Conservation (phyloP, 768 basidiomycete species). For the Suillus sp. region DNA sequence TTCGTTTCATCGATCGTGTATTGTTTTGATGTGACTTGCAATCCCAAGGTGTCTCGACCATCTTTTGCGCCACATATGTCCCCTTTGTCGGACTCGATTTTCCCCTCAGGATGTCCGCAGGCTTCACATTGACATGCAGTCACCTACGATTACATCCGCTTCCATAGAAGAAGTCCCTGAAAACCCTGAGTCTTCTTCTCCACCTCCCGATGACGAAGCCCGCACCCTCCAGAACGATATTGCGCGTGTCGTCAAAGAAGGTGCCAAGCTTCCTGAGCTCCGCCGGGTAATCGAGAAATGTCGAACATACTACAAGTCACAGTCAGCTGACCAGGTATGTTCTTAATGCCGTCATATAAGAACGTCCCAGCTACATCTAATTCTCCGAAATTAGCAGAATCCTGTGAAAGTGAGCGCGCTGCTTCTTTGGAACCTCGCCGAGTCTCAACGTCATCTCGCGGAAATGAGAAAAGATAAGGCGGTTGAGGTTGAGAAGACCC, state of each 20-base stretch:
- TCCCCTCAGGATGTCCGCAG: slow-evolving; percentile 46
- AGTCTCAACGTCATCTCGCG: slow-evolving; percentile 45
- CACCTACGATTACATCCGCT: slow-evolving; percentile 32
- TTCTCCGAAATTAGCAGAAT: slow-evolving; percentile 40
- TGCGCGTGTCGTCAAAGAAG: slow-evolving; percentile 54
- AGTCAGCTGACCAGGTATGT: slow-evolving; percentile 50
- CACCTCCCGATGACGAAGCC: slow-evolving; percentile 43
- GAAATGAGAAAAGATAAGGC: slow-evolving; percentile 11
- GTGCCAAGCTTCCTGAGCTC: slow-evolving; percentile 52
- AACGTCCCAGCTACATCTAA: background rate
- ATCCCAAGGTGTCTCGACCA: slow-evolving; percentile 54
- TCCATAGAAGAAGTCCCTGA: slow-evolving; percentile 15
- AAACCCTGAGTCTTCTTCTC: slow-evolving; percentile 24
- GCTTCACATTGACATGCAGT: slow-evolving; percentile 59
- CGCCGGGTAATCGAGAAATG: slow-evolving; percentile 54
- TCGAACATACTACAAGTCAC: slow-evolving; percentile 46
- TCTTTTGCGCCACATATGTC: slow-evolving; percentile 53
- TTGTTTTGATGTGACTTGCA: slow-evolving; percentile 12
- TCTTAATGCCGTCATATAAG: slow-evolving; percentile 8
- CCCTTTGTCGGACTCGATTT: slow-evolving; percentile 63
- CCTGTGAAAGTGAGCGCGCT: slow-evolving; percentile 52
- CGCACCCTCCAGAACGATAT: slow-evolving; percentile 57
- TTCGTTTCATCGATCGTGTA: slow-evolving; percentile 23
- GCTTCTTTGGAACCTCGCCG: slow-evolving; percentile 53
- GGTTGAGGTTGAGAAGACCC: slow-evolving; percentile 36